Evolutionary conservation across 1,284 basidiomycete species (phyloP).

Genomic region (Phenoliferia sp.): DNA sequence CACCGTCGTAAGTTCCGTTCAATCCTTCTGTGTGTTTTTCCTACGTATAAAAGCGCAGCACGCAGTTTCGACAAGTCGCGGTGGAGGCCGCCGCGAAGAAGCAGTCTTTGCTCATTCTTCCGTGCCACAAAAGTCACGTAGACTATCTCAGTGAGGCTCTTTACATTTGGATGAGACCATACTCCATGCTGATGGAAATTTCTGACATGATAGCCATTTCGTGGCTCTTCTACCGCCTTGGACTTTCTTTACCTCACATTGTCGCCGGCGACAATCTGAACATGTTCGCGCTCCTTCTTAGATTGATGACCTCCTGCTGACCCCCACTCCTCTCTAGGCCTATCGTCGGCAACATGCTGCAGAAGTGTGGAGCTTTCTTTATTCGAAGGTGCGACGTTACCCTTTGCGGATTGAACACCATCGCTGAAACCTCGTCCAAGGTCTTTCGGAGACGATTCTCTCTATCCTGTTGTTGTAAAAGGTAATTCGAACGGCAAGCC

Average conservation of each 20-base stretch:
- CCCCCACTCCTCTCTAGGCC: too few relatives aligned
- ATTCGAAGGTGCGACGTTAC: constrained; percentile 36
- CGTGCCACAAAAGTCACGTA: constrained; percentile 45
- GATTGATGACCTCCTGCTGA: constrained; percentile 33
- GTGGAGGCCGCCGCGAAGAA: constrained; percentile 38
- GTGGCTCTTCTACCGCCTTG: constrained; percentile 39
- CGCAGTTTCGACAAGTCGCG: constrained; percentile 36
- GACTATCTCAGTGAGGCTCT: constrained; percentile 12
- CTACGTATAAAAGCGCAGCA: too few relatives aligned
- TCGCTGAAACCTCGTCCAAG: neutral
- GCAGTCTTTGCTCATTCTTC: constrained; percentile 43
- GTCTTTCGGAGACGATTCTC: constrained; percentile 41
- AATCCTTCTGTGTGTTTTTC: neutral
- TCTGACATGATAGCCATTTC: neutral
- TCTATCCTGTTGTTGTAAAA: constrained; percentile 42
- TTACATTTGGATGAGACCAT: neutral
- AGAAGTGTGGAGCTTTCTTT: constrained; percentile 43
- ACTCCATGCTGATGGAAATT: neutral
- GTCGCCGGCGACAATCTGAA: constrained; percentile 43
- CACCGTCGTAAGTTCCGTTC: neutral
- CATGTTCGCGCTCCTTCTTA: constrained; percentile 16
- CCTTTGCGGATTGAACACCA: neutral
- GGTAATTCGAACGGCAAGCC: neutral
- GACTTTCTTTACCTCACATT: constrained; percentile 43
- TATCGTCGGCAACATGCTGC: constrained; percentile 41